Evolutionary conservation across 2,329 filamentous ascomycete species (phyloP), one percentile per base, ranked within the genome.

Genomic region (Aspergillus hiratsukae): DNA sequence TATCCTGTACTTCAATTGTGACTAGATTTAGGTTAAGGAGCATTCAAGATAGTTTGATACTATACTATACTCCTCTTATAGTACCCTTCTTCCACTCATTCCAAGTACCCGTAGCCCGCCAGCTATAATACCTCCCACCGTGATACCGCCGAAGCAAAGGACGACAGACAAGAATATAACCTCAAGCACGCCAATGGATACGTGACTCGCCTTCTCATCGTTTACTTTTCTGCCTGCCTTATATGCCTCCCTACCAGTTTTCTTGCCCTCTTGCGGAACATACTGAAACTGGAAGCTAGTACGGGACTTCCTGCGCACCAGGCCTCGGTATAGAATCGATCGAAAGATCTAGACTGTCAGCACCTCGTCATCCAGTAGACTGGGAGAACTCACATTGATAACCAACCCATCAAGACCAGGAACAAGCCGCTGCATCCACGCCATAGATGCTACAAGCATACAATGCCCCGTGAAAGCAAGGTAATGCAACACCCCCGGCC

Each of bases 231-330:
- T 19, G 25, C 28, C 48, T 4, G 48, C 10, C 5, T 31, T 19
- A n/a, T 51, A 40, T 25, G 29, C 51, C 17, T 61, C 59, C 37
- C 55, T 57, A 2, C 53, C 52, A 1, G 51, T 56, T 17, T 19
- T 53, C 25, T 55, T 59, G 10, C 53, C 52, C 40, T 53, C 4
- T 2, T 53, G 35, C 8, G 72, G 72, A 0, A 73, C 54, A 51
- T 75, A 63, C 58, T 71, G 73, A 56, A 74, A 74, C 28, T 69
- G 65, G 49, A 75, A 65, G 25, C 65, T 68, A 1, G 67, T 71
- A 3, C 62, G 62, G 2, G 72, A 62, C 2, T 68, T 66, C 25
- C 69, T 69, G 21, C 66, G 53, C 11, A 74, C 69, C 3, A 75
- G 59, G 5, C 60, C 63, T 9, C 57, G 48, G 49, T 74, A 67